Conservation (phyloP, 805 yeast genomes). For the Saccharomycopsis fermentans region DNA sequence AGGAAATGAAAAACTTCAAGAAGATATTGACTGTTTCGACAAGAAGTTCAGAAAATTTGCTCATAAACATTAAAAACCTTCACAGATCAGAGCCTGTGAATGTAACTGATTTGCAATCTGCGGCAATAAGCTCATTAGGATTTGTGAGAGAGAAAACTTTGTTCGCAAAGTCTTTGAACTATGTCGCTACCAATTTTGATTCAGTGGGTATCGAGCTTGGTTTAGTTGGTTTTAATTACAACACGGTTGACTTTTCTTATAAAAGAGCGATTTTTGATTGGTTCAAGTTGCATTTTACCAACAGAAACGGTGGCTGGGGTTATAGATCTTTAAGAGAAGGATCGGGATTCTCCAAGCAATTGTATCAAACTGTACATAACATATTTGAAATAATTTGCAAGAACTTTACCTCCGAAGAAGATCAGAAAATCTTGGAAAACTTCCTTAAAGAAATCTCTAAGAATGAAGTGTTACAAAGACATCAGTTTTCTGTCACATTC, state of each 20-base stretch:
- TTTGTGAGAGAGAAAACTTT: constrained; percentile 33
- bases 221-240: constrained; percentile 43
- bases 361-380: constrained; percentile 35
- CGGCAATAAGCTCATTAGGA: constrained; percentile 47
- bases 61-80: constrained; percentile 12
- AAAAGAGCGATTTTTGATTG: constrained; percentile 39
- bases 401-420: constrained; percentile 9
- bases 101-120: constrained; percentile 37
- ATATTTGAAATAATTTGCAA: constrained; percentile 33
- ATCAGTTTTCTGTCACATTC: not conserved
- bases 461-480: not conserved
- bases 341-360: constrained; percentile 35
- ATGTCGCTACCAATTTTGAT: constrained; percentile 47
- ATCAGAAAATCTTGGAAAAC: constrained; percentile 40
- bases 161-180: constrained; percentile 45
- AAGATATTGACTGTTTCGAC: constrained; percentile 37
- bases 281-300: constrained; percentile 43
- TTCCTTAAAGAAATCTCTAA: constrained; percentile 2
- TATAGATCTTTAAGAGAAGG: constrained; percentile 37
- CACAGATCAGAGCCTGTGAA: constrained; percentile 30
- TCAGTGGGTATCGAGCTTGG: constrained; percentile 44
- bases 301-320: constrained; percentile 30
- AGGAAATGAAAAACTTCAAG: constrained; percentile 44
- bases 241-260: constrained; percentile 19
- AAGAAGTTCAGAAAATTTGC: constrained; percentile 6